Base-by-base conservation (phyloP, 345 rosid species). In the Pugionium cornutum region DNA sequence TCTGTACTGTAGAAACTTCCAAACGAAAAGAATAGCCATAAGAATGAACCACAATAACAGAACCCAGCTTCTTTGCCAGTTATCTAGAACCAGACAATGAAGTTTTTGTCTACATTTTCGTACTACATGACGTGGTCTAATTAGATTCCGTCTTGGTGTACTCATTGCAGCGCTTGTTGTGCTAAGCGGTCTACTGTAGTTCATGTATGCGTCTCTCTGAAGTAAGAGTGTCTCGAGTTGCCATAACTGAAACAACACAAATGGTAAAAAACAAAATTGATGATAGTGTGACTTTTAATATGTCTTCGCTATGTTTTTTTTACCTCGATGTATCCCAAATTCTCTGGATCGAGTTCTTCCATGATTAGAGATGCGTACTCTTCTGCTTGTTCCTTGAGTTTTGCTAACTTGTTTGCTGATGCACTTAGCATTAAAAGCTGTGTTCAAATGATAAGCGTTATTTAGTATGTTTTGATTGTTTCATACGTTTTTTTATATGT, bases 271-370 rank as follows among this genome's bases (percentile, higher is more conserved):
- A 2, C 9, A 26, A 11, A 1, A 2, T 27, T 0, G 25, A 43
- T 31, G 45, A 37, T 45, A 52, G 5, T 40, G 75, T 30, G 32
- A 31, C 18, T 18, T 18, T 31, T 31, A 31, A 1, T 18, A 18
- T 18, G 0, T 18, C 18, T 18, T 0, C 0, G 18, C 18, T 34
- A 5, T 34, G 36, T 34, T 3, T 34, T 3, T 7, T 11, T 32
- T 77, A 89, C 99, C 99, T 92, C 99, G 29, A 92, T 92, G 62
- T 88, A 92, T 45, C 99, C 97, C 18, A 89, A 72, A 61, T 84
- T 84, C 79, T 92, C 99, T 3, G 99, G 97, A 75, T 92, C 99
- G 31, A 92, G 76, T 56, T 92, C 99, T 78, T 92, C 99, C 99
- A 92, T 92, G 42, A 92, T 92, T 36, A 92, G 73, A 5, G 89